Evolutionary conservation across 129 eudicot species (phyloP), one percentile per base, ranked within the genome.

Genomic region (Silybum marianum): DNA sequence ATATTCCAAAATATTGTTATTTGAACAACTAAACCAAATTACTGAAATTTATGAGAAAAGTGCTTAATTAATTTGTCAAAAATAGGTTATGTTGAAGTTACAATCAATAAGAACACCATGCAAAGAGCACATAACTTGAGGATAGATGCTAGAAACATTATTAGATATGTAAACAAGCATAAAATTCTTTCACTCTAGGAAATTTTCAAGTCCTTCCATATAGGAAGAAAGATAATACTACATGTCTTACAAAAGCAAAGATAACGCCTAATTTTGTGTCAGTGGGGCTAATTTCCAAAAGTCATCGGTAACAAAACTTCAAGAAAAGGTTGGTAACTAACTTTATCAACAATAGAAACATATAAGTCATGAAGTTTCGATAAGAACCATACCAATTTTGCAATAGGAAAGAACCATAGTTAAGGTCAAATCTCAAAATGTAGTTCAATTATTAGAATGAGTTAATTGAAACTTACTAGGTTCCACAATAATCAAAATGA

Each of bases 241-340:
- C 80, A 10, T 22, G 81, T 23, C 81, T 23, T 65, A 22, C 30
- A 65, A 22, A 77, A 38, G 40, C 73, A 77, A 26, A 77, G 24
- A 77, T 77, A 77, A 18, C 25, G 34, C 63, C 7, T 13, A 21
- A 38, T 63, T 63, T 38, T 16, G 69, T 38, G 7, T 66, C 81
- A 67, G 16, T 19, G 5, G 66, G 69, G 46, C 75, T 24, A 67
- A n/a, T 67, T 66, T 39, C 38, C 65, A 66, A 54, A 66, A 24
- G 18, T 67, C 42, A 42, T 16, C 46, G 30, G n/a, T 54, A n/a
- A 54, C 25, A 28, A 28, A 19, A 74, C 78, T 58, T 76, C 39
- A 7, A 60, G 71, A 60, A 12, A 62, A 60, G 21, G 11, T 16
- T 19, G 38, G 30, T 30, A 76, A 74, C 36, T 60, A 60, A 32